Evolutionary conservation across 495 filamentous ascomycete species (phyloP).

Genomic region (Pyronema omphalodes): DNA sequence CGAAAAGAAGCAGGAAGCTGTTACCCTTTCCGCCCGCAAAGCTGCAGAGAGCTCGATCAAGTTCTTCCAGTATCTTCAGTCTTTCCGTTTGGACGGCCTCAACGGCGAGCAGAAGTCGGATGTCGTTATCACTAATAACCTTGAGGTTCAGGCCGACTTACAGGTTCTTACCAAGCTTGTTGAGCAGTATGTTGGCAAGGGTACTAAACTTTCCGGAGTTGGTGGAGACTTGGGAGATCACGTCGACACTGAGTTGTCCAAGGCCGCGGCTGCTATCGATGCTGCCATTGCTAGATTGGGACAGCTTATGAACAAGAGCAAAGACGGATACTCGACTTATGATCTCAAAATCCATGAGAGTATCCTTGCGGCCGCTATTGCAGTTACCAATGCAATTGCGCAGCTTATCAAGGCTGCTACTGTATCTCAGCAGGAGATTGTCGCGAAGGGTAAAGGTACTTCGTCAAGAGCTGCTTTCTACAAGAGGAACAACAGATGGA

Average conservation of each 20-base stretch:
- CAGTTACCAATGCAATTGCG: slow-evolving; percentile 89
- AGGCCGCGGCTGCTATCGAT: slow-evolving; percentile 89
- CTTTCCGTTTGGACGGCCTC: slow-evolving; percentile 78
- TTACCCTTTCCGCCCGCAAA: slow-evolving; percentile 61
- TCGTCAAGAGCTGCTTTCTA: slow-evolving; percentile 90
- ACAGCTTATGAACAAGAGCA: slow-evolving; percentile 81
- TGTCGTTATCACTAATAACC: slow-evolving; percentile 88
- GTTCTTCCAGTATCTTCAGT: slow-evolving; percentile 88
- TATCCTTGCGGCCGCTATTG: slow-evolving; percentile 83
- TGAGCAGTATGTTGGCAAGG: slow-evolving; percentile 70
- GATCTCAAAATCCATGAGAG: slow-evolving; percentile 80
- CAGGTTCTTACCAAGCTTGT: slow-evolving; percentile 82
- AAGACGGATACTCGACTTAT: slow-evolving; percentile 89
- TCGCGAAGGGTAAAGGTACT: slow-evolving; percentile 78
- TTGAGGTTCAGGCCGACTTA: slow-evolving; percentile 79
- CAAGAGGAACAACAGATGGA: slow-evolving; percentile 76
- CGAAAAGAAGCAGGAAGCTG: slow-evolving; percentile 75
- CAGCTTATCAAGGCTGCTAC: slow-evolving; percentile 94
- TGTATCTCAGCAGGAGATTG: slow-evolving; percentile 86
- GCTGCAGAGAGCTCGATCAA: slow-evolving; percentile 78
- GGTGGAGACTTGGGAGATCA: slow-evolving; percentile 76
- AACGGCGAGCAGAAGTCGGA: slow-evolving; percentile 79
- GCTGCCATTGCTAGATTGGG: slow-evolving; percentile 74
- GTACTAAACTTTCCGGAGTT: slow-evolving; percentile 51
- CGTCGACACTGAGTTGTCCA: slow-evolving; percentile 77